phyloP scores from a whole-genome alignment of 306 rosid genomes.

The Castanea mollissima region DNA sequence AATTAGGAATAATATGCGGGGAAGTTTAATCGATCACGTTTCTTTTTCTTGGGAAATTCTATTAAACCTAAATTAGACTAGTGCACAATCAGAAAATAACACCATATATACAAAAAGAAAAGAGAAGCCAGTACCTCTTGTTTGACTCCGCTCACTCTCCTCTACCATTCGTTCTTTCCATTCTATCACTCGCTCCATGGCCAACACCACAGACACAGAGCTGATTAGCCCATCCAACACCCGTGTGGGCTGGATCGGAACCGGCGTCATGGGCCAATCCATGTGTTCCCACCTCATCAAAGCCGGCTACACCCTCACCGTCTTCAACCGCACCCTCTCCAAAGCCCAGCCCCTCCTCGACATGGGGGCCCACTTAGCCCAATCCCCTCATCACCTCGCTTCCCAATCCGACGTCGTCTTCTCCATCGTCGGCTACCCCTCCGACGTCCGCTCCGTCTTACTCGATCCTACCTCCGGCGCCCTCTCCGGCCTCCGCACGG shows the following conservation, averaged over 20 bases:
- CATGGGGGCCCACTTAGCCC: slow-evolving; percentile 65
- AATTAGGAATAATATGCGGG: too few relatives aligned
- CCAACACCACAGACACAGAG: slow-evolving; percentile 30
- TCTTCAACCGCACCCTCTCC: slow-evolving; percentile 88
- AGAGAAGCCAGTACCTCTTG: slow-evolving; percentile 17
- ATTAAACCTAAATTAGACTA: not conserved
- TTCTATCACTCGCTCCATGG: slow-evolving; percentile 46
- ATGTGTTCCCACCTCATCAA: slow-evolving; percentile 81
- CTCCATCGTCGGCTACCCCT: slow-evolving; percentile 89
- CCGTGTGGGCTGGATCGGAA: slow-evolving; percentile 95
- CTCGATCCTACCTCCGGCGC: slow-evolving; percentile 69
- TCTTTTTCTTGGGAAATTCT: too few relatives aligned
- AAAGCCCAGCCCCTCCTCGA: slow-evolving; percentile 80
- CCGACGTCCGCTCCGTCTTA: slow-evolving; percentile 87
- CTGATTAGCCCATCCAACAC: slow-evolving; percentile 58
- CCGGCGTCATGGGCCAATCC: slow-evolving; percentile 90
- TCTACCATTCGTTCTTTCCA: slow-evolving; percentile 9
- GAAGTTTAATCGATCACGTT: too few relatives aligned
- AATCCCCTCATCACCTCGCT: slow-evolving; percentile 65
- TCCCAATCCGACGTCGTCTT: slow-evolving; percentile 79
- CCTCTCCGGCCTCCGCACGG: slow-evolving; percentile 77
- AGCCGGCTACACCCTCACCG: slow-evolving; percentile 83
- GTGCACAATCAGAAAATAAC: not conserved
- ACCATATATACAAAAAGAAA: not conserved
- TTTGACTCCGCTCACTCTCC: slow-evolving; percentile 10